Evolutionary conservation across 306 rosid species (phyloP).

Genomic region (Carpinus fangiana): DNA sequence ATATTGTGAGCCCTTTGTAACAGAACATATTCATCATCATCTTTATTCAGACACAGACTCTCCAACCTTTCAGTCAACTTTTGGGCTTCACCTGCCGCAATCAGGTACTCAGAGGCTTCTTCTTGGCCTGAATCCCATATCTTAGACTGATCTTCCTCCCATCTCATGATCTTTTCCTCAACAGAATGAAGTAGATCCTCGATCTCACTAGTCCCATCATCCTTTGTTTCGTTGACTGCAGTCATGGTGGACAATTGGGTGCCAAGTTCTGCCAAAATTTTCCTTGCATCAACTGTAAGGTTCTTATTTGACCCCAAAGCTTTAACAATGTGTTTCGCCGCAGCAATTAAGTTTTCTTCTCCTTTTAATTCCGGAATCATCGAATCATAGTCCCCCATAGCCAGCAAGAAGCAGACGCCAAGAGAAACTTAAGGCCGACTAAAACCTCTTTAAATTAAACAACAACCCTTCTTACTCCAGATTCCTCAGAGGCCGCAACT

Average conservation of each 20-base stretch:
- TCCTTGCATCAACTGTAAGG: slow-evolving; percentile 62
- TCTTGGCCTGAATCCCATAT: slow-evolving; percentile 72
- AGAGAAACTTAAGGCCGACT: slow-evolving; percentile 21
- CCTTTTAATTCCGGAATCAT: slow-evolving; percentile 56
- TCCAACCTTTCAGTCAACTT: slow-evolving; percentile 57
- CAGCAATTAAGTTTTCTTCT: slow-evolving; percentile 70
- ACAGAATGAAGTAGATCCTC: slow-evolving; percentile 46
- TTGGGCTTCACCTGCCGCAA: slow-evolving; percentile 59
- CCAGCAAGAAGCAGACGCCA: slow-evolving; percentile 39
- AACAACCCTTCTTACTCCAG: slow-evolving; percentile 12
- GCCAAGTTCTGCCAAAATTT: slow-evolving; percentile 72
- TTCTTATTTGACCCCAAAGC: slow-evolving; percentile 67
- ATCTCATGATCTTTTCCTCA: slow-evolving; percentile 60
- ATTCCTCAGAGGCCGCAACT: slow-evolving; percentile 11
- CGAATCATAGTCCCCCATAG: slow-evolving; percentile 52
- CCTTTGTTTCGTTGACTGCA: slow-evolving; percentile 34
- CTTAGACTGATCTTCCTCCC: slow-evolving; percentile 79
- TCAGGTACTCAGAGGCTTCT: slow-evolving; percentile 64
- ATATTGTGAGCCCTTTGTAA: slow-evolving; percentile 59
- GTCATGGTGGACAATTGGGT: slow-evolving; percentile 53
- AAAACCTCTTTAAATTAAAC: slow-evolving; percentile 25
- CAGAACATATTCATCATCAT: slow-evolving; percentile 46
- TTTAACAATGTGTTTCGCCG: slow-evolving; percentile 63
- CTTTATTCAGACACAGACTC: slow-evolving; percentile 48
- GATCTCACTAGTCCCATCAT: slow-evolving; percentile 34